These are phyloP conservation scores for Moesziomyces sp. DNA, from an alignment of 1,284 basidiomycete species.

Conservation along the genomic window DNA sequence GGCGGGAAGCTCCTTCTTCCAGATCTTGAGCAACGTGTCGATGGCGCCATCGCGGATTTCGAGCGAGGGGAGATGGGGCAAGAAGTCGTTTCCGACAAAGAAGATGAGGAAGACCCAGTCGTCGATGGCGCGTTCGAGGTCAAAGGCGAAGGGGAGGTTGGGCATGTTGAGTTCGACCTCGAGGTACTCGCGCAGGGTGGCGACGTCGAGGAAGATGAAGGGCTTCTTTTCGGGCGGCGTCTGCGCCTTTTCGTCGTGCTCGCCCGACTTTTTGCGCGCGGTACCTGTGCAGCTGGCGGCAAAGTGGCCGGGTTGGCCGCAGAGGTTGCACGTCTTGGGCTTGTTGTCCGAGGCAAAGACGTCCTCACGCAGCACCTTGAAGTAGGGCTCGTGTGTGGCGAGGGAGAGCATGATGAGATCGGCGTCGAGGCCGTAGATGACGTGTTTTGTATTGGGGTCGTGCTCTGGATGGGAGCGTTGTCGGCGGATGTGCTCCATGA, in stretches of 20 bases:
- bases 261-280: slow-evolving; percentile 66
- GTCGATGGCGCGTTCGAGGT: slow-evolving; percentile 95
- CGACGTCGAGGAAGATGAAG: slow-evolving; percentile 98
- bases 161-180: slow-evolving; percentile 91
- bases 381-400: slow-evolving; percentile 97
- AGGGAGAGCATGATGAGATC: slow-evolving; percentile 99
- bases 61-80: slow-evolving; percentile 95
- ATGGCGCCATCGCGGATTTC: slow-evolving; percentile 99
- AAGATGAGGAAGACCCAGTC: slow-evolving; percentile 99
- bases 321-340: slow-evolving; percentile 80
- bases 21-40: slow-evolving; percentile 93
- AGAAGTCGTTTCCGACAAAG: slow-evolving; percentile 99
- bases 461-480: slow-evolving; percentile 87
- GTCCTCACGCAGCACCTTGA: slow-evolving; percentile 96
- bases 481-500: slow-evolving; percentile 97
- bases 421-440: slow-evolving; percentile 98
- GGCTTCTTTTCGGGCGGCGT: slow-evolving; percentile 82
- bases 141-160: slow-evolving; percentile 84
- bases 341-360: slow-evolving; percentile 82
- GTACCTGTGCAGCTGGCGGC: slow-evolving; percentile 83
- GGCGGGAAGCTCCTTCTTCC: slow-evolving; percentile 88
- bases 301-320: slow-evolving; percentile 93
- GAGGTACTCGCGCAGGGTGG: slow-evolving; percentile 94
- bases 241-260: slow-evolving; percentile 70
- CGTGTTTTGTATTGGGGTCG: slow-evolving; percentile 94